Percentiles rank a stretch among this genome's conserved stretches.
Evolutionary conservation across 2,329 filamentous ascomycete species (phyloP).

Genomic region (Fusarium sp.): DNA sequence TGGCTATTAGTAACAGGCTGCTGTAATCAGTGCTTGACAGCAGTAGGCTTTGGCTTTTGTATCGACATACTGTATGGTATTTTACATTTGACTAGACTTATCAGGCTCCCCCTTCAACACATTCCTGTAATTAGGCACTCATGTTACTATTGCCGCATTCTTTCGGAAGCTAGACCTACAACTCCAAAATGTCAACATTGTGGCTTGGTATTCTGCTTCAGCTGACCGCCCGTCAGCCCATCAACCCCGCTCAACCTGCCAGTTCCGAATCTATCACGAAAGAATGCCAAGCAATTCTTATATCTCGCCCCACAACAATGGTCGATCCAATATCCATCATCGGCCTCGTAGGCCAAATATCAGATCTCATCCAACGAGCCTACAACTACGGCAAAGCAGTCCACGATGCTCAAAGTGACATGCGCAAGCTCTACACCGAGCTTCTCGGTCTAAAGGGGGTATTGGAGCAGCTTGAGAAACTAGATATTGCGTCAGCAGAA

Average conservation of each 20-base stretch:
- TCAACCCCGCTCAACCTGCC: neutral
- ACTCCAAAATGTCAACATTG: neutral
- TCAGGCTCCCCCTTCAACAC: no score
- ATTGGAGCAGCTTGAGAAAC: accelerated
- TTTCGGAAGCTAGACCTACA: accelerated
- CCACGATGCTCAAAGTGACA: neutral
- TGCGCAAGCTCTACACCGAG: neutral
- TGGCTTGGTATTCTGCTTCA: neutral
- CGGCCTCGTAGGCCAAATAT: neutral
- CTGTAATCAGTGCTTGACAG: no score
- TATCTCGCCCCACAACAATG: neutral
- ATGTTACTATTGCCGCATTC: no score
- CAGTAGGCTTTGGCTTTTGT: no score
- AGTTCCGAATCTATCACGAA: accelerated
- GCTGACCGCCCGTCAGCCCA: neutral
- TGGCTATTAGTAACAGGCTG: no score
- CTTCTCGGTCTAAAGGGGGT: neutral
- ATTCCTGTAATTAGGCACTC: no score
- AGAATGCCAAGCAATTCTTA: no score
- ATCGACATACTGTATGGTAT: no score
- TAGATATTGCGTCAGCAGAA: accelerated
- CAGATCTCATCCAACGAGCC: neutral
- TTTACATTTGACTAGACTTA: no score
- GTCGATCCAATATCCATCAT: neutral
- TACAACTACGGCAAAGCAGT: neutral